Conservation (phyloP, 352 stramenopile species). For the Bremia lactucae region DNA sequence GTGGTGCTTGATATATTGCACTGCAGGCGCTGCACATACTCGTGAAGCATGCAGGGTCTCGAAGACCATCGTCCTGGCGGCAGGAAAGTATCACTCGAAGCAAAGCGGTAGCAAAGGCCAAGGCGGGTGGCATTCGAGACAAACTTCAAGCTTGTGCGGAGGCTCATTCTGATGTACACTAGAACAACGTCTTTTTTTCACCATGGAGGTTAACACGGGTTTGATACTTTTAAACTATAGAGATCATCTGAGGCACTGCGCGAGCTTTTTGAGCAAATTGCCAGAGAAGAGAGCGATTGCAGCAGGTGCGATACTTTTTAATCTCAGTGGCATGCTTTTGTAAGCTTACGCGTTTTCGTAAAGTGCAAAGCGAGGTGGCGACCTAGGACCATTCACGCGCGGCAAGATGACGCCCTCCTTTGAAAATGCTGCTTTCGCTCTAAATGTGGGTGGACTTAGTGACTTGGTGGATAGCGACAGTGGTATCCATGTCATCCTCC, state of each 20-base stretch:
- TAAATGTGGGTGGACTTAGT: slow-evolving; percentile 90
- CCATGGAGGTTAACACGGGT: background rate
- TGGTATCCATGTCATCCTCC: slow-evolving; percentile 95
- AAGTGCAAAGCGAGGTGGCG: slow-evolving; percentile 85
- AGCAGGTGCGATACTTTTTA: slow-evolving; percentile 44
- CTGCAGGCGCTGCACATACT: slow-evolving; percentile 74
- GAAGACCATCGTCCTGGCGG: slow-evolving; percentile 78
- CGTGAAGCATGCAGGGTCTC: slow-evolving; percentile 79
- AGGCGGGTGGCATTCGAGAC: slow-evolving; percentile 69
- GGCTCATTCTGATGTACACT: slow-evolving; percentile 47
- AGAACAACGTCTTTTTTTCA: background rate
- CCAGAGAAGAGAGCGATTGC: slow-evolving; percentile 82
- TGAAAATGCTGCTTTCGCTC: slow-evolving; percentile 84
- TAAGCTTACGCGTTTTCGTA: slow-evolving; percentile 1
- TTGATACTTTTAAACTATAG: slow-evolving; percentile 2
- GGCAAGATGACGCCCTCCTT: slow-evolving; percentile 91
- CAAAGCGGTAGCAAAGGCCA: slow-evolving; percentile 74
- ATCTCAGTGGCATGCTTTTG: background rate
- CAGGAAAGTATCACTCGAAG: slow-evolving; percentile 81
- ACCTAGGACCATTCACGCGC: slow-evolving; percentile 81
- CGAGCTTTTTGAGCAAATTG: slow-evolving; percentile 77
- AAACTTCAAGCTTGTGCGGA: slow-evolving; percentile 66
- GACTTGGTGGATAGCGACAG: slow-evolving; percentile 93
- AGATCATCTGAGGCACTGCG: slow-evolving; percentile 33
- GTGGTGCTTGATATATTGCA: background rate